Evolutionary conservation across 495 filamentous ascomycete genomes (phyloP).

Genomic region (Daldinia bambusicola): DNA sequence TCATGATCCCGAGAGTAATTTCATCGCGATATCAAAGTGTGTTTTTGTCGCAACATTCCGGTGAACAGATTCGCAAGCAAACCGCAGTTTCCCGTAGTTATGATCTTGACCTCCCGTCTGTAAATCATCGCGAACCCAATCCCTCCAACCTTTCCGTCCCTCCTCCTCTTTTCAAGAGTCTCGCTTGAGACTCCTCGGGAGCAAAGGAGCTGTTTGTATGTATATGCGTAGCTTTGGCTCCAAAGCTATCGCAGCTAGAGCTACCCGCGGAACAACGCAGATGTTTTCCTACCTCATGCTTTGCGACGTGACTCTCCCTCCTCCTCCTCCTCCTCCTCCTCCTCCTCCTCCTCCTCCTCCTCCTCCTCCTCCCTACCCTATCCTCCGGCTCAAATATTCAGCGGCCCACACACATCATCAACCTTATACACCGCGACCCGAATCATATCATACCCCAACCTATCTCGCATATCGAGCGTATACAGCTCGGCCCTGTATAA

Average conservation of each 20-base stretch:
- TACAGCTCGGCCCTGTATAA: slow-evolving; percentile 25
- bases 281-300: too few species aligned
- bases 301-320: too few species aligned
- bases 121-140: not conserved
- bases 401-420: slow-evolving; percentile 25
- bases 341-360: too few species aligned
- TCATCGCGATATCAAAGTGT: not conserved
- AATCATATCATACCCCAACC: slow-evolving; percentile 33
- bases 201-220: too few species aligned
- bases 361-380: too few species aligned
- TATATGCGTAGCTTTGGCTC: too few species aligned
- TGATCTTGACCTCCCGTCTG: not conserved
- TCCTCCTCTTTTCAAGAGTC: too few species aligned
- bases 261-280: too few species aligned
- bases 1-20: not conserved
- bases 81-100: not conserved
- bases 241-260: too few species aligned
- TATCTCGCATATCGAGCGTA: slow-evolving; percentile 12
- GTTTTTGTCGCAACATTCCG: not conserved
- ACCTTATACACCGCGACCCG: slow-evolving; percentile 27
- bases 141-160: not conserved
- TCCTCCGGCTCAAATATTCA: slow-evolving; percentile 29
- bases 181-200: too few species aligned
- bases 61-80: too few species aligned
- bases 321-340: too few species aligned